Conservation (phyloP, 2,329 filamentous ascomycete genomes). For the Hypomyces rosellus region DNA sequence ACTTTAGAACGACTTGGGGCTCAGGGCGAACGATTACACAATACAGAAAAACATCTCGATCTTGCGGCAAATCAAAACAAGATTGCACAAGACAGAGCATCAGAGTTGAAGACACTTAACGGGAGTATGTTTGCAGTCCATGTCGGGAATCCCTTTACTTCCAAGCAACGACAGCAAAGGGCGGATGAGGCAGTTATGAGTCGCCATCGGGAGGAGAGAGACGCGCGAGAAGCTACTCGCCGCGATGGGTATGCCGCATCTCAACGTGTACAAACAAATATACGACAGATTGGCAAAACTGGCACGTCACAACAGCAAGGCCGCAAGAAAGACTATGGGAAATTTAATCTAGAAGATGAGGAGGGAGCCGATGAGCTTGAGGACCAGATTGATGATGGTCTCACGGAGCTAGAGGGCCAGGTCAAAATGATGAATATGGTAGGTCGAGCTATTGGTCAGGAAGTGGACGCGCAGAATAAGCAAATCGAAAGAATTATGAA, state of each 20-base stretch:
- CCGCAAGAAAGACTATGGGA: conserved; percentile 42
- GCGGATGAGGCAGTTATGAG: conserved; percentile 64
- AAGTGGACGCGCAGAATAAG: conserved; percentile 71
- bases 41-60: conserved; percentile 78
- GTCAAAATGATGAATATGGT: conserved; percentile 67
- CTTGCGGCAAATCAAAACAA: conserved; percentile 69
- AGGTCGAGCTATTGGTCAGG: conserved; percentile 65
- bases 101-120: conserved; percentile 79
- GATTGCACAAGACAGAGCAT: conserved; percentile 70
- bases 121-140: conserved; percentile 86
- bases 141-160: conserved; percentile 71
- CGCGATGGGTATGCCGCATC: conserved; percentile 43
- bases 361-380: conserved; percentile 44
- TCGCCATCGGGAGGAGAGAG: conserved; percentile 59
- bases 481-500: conserved; percentile 66
- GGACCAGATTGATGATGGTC: conserved; percentile 49
- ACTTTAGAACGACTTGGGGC: conserved; percentile 68
- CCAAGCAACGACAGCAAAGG: conserved; percentile 54
- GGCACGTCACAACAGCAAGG: conserved; percentile 23
- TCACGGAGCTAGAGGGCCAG: conserved; percentile 63
- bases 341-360: conserved; percentile 73
- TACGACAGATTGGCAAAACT: conserved; percentile 34
- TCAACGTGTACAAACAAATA: conserved; percentile 47
- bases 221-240: conserved; percentile 58
- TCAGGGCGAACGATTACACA: conserved; percentile 75